Evolutionary conservation across 2,329 filamentous ascomycete species (phyloP), one percentile per base, ranked within the genome.

Genomic region (Arachnomyces sp.): DNA sequence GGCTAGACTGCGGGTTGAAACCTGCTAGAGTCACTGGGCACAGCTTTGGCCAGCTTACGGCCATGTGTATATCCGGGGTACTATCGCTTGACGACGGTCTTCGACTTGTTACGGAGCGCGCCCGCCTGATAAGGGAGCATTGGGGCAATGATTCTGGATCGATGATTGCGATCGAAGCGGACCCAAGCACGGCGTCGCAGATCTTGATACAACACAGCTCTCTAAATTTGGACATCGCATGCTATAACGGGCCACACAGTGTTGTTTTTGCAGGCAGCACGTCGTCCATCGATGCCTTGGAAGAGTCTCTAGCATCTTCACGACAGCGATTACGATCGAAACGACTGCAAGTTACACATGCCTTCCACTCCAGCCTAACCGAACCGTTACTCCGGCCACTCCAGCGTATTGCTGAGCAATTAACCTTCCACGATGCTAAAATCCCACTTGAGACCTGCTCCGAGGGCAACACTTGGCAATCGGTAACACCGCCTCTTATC

Each of bases 351-450:
- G 62, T 67, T 1, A 63, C 64, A 1, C 58, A 70, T 34, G 64
- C 63, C 0, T 70, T 66, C 43, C 67, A 70, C 44, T 69, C 57
- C 0, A 30, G 36, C 0, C 52, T 69, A 0, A 48, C 54, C 11
- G 57, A 60, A 3, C 43, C 36, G 7, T 40, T 62, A 3, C 20
- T 53, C 7, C 17, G 40, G 12, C 28, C 34, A 2, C 38, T 54
- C 28, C 40, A 40, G 6, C 29, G 39, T n/a, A 14, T 51, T 16
- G 53, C 43, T 4, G 43, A 37, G 13, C 36, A 25, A 7, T 36
- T 59, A 28, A 43, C 34, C 14, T 51, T 58, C 39, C 28, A 40
- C 12, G 38, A 47, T 14, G 40, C 51, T 17, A 33, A 16, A 6
- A 51, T 63, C 30, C 52, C 38, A 8, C 7, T 60, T 2, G 49